Conservation (phyloP, 1,284 basidiomycete species). For the Ganoderma sinense region DNA sequence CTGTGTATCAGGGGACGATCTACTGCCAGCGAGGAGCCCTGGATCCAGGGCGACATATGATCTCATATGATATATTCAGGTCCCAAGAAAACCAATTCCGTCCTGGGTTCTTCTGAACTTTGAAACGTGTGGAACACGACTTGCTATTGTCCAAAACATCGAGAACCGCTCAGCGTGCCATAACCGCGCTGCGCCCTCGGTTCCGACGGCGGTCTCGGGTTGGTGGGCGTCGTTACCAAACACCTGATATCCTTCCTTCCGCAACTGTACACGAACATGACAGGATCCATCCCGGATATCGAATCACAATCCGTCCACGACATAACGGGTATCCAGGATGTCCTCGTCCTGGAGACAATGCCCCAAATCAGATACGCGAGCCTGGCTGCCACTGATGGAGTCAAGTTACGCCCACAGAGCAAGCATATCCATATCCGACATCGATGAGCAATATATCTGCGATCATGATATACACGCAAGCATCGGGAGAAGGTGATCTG, state of each 20-base stretch:
- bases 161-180: neutral
- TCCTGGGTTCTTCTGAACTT: neutral
- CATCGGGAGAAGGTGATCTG: neutral
- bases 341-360: neutral
- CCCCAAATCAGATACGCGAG: neutral
- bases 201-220: neutral
- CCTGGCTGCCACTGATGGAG: neutral
- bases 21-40: neutral
- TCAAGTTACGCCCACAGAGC: constrained; percentile 10
- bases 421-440: constrained; percentile 4
- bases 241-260: neutral
- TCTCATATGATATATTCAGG: neutral
- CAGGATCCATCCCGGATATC: neutral
- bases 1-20: neutral
- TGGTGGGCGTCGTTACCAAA: neutral
- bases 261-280: neutral
- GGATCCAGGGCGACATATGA: neutral
- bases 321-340: neutral
- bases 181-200: neutral
- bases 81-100: neutral
- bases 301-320: neutral
- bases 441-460: neutral
- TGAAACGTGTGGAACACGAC: neutral
- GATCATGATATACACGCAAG: neutral
- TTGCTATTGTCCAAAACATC: neutral